These are phyloP conservation scores for Polygonum aviculare DNA, from an alignment of 148 eudicot species.

Conservation along the genomic window DNA sequence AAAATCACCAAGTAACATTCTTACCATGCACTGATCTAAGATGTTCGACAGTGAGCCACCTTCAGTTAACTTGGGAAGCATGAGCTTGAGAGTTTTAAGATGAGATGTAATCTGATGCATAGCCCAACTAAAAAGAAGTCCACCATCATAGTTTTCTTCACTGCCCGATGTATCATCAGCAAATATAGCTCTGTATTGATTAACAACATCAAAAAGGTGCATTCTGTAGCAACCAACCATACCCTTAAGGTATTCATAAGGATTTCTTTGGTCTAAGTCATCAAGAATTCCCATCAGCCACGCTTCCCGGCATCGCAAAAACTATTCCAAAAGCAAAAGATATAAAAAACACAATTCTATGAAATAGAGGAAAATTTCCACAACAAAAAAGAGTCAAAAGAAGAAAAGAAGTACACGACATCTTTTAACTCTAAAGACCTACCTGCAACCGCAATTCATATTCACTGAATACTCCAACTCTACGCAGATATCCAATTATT, in stretches of 20 bases:
- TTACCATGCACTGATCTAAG: conserved; percentile 94
- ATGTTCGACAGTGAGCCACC: conserved; percentile 94
- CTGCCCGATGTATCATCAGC: conserved; percentile 97
- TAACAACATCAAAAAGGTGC: conserved; percentile 97
- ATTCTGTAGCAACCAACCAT: conserved; percentile 75
- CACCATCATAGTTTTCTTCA: conserved; percentile 95
- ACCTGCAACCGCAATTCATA: conserved; percentile 99
- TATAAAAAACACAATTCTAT: background rate
- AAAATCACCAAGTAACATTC: conserved; percentile 8
- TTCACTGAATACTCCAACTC: conserved; percentile 84
- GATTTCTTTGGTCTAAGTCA: conserved; percentile 91
- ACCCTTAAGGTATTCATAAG: conserved; percentile 88
- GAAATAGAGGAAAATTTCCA: conserved; percentile 1
- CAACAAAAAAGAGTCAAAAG: background rate
- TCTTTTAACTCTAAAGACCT: conserved; percentile 3
- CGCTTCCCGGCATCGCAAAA: conserved; percentile 90
- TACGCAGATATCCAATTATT: conserved; percentile 91
- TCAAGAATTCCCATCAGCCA: conserved; percentile 95
- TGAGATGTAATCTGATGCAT: conserved; percentile 90
- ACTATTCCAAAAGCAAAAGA: conserved; percentile 35
- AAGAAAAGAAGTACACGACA: background rate
- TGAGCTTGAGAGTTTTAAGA: conserved; percentile 64
- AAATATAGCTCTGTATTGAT: conserved; percentile 94
- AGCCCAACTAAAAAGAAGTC: conserved; percentile 97
- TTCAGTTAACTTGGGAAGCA: conserved; percentile 95